These are phyloP conservation scores for Ophiostoma angusticollis DNA, from an alignment of 2,329 filamentous ascomycete genomes.

Conservation along the genomic window DNA sequence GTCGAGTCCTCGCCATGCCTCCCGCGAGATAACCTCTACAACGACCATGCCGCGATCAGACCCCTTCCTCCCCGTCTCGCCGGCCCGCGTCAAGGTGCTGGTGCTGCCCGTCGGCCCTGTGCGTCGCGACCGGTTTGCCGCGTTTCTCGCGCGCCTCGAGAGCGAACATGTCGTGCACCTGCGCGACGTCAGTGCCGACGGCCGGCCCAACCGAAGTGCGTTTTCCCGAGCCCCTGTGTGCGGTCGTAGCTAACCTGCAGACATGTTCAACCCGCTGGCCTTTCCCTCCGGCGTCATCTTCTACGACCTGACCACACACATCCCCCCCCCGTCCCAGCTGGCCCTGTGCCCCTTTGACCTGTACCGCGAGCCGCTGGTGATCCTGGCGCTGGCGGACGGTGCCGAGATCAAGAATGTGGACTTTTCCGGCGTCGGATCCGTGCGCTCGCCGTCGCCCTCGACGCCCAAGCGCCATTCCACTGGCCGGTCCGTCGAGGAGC, in stretches of 20 bases:
- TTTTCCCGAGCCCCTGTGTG: conserved; percentile 18
- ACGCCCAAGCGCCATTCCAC: conserved; percentile 43
- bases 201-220: conserved; percentile 74
- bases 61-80: conserved; percentile 79
- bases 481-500: conserved; percentile 38
- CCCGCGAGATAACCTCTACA: conserved; percentile 1
- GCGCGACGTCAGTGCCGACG: conserved; percentile 75
- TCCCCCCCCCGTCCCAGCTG: conserved; percentile 66
- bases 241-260: conserved; percentile 31
- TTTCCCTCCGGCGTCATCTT: conserved; percentile 78
- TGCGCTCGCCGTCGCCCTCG: too few relatives aligned
- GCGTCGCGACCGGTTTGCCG: conserved; percentile 64
- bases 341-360: conserved; percentile 80
- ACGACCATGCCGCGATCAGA: conserved; percentile 39
- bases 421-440: too few relatives aligned
- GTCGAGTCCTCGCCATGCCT: conserved; percentile 10
- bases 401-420: conserved; percentile 46
- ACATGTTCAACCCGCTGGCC: conserved; percentile 84
- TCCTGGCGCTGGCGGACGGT: conserved; percentile 79
- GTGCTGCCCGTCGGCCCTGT: conserved; percentile 80
- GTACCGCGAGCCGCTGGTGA: conserved; percentile 69
- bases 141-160: conserved; percentile 66
- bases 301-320: conserved; percentile 73
- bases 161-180: conserved; percentile 70
- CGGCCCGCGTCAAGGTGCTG: conserved; percentile 78